These are phyloP conservation scores for Cercophora scortea DNA, from an alignment of 495 filamentous ascomycete species.

Conservation along the genomic window DNA sequence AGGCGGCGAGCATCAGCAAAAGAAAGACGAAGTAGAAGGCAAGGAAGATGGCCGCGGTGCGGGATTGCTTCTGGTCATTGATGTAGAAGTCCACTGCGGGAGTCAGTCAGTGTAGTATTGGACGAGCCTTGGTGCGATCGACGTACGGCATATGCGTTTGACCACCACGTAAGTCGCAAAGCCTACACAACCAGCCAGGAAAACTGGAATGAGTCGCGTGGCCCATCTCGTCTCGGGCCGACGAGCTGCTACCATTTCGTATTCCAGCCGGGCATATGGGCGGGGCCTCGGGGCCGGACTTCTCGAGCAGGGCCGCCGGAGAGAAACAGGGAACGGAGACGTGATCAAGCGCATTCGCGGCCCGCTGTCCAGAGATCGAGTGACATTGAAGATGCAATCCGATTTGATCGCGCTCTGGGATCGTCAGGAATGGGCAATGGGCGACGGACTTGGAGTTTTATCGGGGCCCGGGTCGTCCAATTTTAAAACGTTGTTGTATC, in stretches of 20 bases:
- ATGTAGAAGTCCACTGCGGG: constrained; percentile 57
- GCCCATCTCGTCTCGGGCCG: constrained; percentile 37
- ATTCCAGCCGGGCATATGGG: background rate
- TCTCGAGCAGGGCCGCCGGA: too few species aligned
- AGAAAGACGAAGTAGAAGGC: constrained; percentile 65
- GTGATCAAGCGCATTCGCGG: too few species aligned
- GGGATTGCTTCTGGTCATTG: constrained; percentile 37
- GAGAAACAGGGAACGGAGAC: too few species aligned
- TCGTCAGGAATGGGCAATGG: too few species aligned
- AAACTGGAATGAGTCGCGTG: constrained; percentile 31
- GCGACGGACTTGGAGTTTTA: too few species aligned
- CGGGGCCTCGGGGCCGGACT: background rate
- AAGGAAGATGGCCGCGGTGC: constrained; percentile 59
- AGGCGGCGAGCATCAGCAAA: constrained; percentile 55
- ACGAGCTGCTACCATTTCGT: constrained; percentile 20
- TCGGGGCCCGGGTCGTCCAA: background rate
- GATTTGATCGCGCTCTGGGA: too few species aligned
- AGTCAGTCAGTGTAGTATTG: background rate
- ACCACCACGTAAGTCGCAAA: constrained; percentile 35
- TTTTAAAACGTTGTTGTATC: background rate
- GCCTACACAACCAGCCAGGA: constrained; percentile 29
- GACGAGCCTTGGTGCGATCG: background rate
- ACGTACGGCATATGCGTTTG: constrained; percentile 25
- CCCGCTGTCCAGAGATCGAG: too few species aligned
- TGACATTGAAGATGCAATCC: too few species aligned